Conservation (phyloP, 2,329 filamentous ascomycete genomes). For the Fusarium aywerte region DNA sequence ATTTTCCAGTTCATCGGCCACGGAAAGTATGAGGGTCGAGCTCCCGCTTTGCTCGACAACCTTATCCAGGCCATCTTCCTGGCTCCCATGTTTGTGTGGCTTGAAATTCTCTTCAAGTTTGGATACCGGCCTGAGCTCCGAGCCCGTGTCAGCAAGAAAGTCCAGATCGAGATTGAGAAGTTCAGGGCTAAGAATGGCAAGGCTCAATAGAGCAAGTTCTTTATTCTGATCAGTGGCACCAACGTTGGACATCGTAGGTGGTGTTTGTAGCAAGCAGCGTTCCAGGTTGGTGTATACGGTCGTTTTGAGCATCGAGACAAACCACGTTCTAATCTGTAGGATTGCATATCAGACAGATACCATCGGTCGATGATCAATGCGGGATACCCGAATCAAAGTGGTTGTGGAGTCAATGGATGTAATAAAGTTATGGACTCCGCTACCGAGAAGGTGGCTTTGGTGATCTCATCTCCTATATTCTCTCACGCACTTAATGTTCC, state of each 20-base stretch:
- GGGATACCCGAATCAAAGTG: not conserved
- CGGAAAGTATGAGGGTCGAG: constrained; percentile 85
- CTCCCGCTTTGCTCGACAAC: constrained; percentile 91
- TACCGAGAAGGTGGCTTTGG: constrained; percentile 8
- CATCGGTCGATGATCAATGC: not conserved
- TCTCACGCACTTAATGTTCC: constrained; percentile 30
- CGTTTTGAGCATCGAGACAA: constrained; percentile 12
- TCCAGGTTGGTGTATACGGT: not conserved
- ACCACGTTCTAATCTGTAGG: not conserved
- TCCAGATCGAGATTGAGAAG: constrained; percentile 80
- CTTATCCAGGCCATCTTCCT: constrained; percentile 90
- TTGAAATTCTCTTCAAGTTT: constrained; percentile 89
- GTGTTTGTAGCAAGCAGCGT: not conserved
- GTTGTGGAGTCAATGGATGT: not conserved
- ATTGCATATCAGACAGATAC: not conserved
- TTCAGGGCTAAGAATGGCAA: constrained; percentile 69
- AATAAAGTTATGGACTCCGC: not conserved
- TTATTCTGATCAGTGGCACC: not conserved
- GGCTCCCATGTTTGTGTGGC: constrained; percentile 96
- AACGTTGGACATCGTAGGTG: constrained; percentile 5
- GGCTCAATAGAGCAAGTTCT: constrained; percentile 55
- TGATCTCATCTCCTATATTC: constrained; percentile 25
- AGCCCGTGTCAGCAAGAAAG: constrained; percentile 78
- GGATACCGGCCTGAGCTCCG: constrained; percentile 92
- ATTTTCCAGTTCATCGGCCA: constrained; percentile 92